Evolutionary conservation across 306 rosid genomes (phyloP), one percentile per base, ranked within the genome.

Genomic region (Quercus parvula): DNA sequence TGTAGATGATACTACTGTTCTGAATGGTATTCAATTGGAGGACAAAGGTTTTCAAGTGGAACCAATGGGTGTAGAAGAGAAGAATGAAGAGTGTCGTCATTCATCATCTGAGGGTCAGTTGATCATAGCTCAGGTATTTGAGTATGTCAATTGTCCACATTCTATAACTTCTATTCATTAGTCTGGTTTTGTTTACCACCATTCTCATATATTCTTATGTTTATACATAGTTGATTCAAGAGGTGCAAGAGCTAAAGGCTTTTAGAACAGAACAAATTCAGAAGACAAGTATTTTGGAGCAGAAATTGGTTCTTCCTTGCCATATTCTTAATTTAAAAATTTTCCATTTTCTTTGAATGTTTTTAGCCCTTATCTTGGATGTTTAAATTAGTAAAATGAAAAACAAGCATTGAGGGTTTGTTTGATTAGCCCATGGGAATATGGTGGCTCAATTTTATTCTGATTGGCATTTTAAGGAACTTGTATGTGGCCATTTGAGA

Each of bases 301-400:
- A 86, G 15, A 88, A 86, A 76, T 87, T 87, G 97, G 97, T 90
- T 38, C 90, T 22, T 56, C 51, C 41, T 78, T 85, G 22, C 67
- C 79, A 20, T 70, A 19, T 41, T 30, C 35, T 71, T 22, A 56
- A 24, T 78, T 70, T 72, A 62, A 12, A 74, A 68, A 56, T 69
- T 81, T 72, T 67, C 9, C 61, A 49, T 75, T 38, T 81, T 20
- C 46, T 35, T 56, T 56, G 17, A 59, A 76, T 58, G 2, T 82
- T 82, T 82, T 55, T 49, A 19, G 24, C 67, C 58, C 31, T 22
- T 81, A 79, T 73, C 63, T 78, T 63, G 49, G 30, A 31, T 19
- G 10, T 22, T 67, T 35, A 18, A 67, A 67, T 66, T 31, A 67
- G 15, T 4, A 28, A 63, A 63, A 18, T 63, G 17, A 8, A 63